Evolutionary conservation across 495 filamentous ascomycete genomes (phyloP), one percentile per base, ranked within the genome.

Genomic region (Xylaria flabelliformis): DNA sequence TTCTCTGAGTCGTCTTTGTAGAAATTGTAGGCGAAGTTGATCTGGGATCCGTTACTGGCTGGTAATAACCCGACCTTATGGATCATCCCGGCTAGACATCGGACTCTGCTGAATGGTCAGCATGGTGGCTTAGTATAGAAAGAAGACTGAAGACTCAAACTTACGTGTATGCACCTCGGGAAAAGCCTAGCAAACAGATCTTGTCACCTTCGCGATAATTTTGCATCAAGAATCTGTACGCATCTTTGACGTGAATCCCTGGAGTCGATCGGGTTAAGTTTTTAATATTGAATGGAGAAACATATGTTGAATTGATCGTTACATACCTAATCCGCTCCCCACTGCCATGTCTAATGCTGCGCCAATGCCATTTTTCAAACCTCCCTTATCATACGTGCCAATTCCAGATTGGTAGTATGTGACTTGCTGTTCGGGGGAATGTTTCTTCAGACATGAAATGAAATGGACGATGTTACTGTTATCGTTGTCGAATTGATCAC

Each of bases 381-480:
- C 82, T 65, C 73, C 68, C 12, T 74, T 75, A 69, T 75, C 81
- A 62, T 83, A 83, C 34, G 82, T 83, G 15, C 82, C 82, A 71
- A 83, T 82, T 13, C 82, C 80, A 59, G 80, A 76, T 71, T 83
- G 82, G 68, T 82, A 83, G 67, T 83, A 83, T 0, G 79, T 80
- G 42, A 83, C 67, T 70, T 83, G 82, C 32, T 70, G 17, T 58
- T 63, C 66, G 4, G 72, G 71, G n/a, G 72, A 71, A 58, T 80
- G 75, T 72, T 83, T 83, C 72, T 83, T 82, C 39, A 83, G 75
- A 61, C 80, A 81, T 3, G 77, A 77, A 24, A 82, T 76, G 44
- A 83, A 79, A 53, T 83, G 75, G 42, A 83, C 81, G 4, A 82
- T 78, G 72, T 83, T 83, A 73, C 77, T 81, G 63, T 83, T 83